phyloP scores from a whole-genome alignment of 495 filamentous ascomycete genomes.

The Annulohypoxylon nitens region DNA sequence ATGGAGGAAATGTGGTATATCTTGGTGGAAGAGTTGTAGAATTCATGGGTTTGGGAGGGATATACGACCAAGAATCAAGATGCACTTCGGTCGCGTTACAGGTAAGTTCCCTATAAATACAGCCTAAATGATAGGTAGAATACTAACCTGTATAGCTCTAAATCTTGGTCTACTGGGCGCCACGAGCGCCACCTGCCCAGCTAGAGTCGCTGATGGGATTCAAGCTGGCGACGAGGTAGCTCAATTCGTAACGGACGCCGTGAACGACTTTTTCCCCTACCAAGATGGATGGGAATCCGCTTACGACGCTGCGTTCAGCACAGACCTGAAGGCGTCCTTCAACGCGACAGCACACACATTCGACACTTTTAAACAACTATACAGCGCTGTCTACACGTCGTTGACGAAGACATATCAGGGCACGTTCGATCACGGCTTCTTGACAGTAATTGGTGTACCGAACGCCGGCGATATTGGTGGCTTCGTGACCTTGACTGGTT shows the following conservation, averaged over 20 bases:
- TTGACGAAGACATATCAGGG: neutral
- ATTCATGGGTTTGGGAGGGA: too few relatives aligned
- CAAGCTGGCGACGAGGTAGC: neutral
- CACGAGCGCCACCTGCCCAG: neutral
- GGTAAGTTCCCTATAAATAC: neutral
- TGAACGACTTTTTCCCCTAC: conserved; percentile 8
- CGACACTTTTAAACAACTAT: neutral
- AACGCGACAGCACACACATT: conserved; percentile 10
- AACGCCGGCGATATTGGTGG: conserved; percentile 1
- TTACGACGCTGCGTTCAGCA: conserved; percentile 16
- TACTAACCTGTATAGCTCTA: neutral
- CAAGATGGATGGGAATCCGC: conserved; percentile 10
- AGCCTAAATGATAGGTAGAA: neutral
- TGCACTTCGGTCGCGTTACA: neutral
- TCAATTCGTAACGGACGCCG: conserved; percentile 5
- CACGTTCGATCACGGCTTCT: neutral
- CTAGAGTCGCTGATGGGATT: neutral
- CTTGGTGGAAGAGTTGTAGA: too few relatives aligned
- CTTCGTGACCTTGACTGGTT: conserved; percentile 1
- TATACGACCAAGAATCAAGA: neutral
- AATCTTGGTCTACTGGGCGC: neutral
- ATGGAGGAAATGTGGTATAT: too few relatives aligned
- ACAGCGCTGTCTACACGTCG: neutral
- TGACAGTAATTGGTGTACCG: neutral
- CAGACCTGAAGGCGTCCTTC: conserved; percentile 3